Conservation (phyloP, 2,329 filamentous ascomycete species). For the Conoideocrella luteorostrata region DNA sequence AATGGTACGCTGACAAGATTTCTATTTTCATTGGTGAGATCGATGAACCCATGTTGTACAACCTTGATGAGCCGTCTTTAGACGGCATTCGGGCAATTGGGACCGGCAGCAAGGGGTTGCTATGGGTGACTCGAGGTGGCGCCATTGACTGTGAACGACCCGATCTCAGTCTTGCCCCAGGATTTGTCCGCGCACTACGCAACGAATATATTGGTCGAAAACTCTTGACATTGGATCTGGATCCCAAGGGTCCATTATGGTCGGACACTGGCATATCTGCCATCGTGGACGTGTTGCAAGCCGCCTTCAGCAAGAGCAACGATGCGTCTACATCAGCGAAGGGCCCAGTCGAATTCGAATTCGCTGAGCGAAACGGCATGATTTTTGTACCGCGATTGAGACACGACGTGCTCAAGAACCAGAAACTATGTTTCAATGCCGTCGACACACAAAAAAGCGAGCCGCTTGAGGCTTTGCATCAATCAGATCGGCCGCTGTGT, state of each 20-base stretch:
- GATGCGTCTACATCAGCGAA: too few relatives aligned
- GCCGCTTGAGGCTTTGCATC: not conserved
- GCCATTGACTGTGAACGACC: constrained; percentile 2
- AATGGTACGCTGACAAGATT: not conserved
- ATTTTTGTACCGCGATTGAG: not conserved
- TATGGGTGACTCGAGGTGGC: constrained; percentile 8
- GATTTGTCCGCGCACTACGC: not conserved
- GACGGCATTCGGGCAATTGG: constrained; percentile 2
- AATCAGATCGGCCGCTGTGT: not conserved
- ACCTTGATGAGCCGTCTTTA: not conserved
- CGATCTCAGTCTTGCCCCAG: not conserved
- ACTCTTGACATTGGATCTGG: not conserved
- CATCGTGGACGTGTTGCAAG: not conserved
- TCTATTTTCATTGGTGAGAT: constrained; percentile 11
- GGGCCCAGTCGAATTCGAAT: not conserved
- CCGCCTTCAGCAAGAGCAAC: not conserved
- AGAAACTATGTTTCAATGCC: not conserved
- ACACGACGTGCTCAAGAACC: not conserved
- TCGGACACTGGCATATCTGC: not conserved
- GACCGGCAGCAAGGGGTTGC: constrained; percentile 3
- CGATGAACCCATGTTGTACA: not conserved
- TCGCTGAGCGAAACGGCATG: not conserved
- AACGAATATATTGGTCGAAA: not conserved
- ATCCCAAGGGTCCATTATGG: not conserved
- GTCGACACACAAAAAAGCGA: not conserved